Evolutionary conservation across 176 grass and related monocot genomes (phyloP), one percentile per base, ranked within the genome.

Genomic region (Typha latifolia): DNA sequence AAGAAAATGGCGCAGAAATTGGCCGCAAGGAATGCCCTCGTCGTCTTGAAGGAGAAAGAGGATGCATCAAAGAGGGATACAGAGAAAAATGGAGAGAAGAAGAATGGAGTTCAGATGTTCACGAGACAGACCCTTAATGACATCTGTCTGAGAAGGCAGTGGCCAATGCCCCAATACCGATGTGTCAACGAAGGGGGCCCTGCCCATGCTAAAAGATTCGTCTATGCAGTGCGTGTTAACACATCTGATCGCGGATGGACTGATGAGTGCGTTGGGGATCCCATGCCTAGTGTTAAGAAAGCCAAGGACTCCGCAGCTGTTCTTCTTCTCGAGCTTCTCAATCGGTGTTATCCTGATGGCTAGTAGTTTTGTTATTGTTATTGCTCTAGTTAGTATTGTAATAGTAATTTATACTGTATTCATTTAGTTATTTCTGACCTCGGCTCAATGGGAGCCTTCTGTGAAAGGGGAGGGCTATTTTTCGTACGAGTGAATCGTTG

Each of bases 1-100:
- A 99, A 93, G 83, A 99, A 99, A 67, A 99, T 99, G 94, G 94
- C 94, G 49, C 94, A 99, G 70, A 99, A 99, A 82, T 71, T 99
- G 73, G 94, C 94, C 0, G 94, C 94, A 14, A 89, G 89, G 68
- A 99, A 93, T 62, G 94, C 94, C 0, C 79, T 99, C 2, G 83
- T 82, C 11, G 49, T 87, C 37, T 81, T 99, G 68, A 93, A 89
- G 77, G 86, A 99, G 67, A 99, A 93, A 71, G 94, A 96, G 75
- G 84, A 79, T 1, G 85, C 82, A 66, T 76, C 76, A 19, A 87
- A 75, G 31, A 90, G 84, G 77, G 83, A 87, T 47, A 52, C 53
- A 3, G 86, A 90, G 49, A 89, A 82, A 63, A 90, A 83, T 13
- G 76, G 62, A 3, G 93, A 92, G 32, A 97, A 82, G 75, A 97